Evolutionary conservation across 208 protist species (phyloP), one percentile per base, ranked within the genome.

Genomic region (Naegleria gruberi): DNA sequence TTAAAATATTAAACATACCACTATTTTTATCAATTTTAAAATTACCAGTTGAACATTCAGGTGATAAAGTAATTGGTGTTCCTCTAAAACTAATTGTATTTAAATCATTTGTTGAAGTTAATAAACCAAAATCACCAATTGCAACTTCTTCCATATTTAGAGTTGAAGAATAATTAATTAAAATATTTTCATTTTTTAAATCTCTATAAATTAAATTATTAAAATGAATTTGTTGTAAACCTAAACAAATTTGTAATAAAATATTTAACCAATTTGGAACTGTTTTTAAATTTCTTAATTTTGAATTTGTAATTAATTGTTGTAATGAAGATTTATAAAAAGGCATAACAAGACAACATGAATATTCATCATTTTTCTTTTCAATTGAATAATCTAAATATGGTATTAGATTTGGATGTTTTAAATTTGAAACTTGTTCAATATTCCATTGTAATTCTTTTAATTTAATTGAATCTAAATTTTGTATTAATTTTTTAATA

Each of bases 121-220:
- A 37, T 77, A 77, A 37, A 8, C 65, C 65, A 77, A 77, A 77
- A 77, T 77, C 65, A 37, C 30, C n/a, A 77, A 77, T 77, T 19
- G 12, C 30, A 8, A 77, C 30, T 77, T n/a, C 19, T n/a, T 19
- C 15, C 15, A 15, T 55, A 55, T 55, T 55, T 5, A 55, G 15
- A 55, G n/a, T n/a, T n/a, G n/a, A n/a, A n/a, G 46, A 19, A 15
- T 30, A 65, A 30, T 65, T 23, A 37, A 77, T 37, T 37, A 77
- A 77, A 77, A 77, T 77, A 77, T 77, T 77, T 2, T 77, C 65
- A 37, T 12, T 37, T 37, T 77, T 77, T 77, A 77, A 77, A 77
- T 77, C 65, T 77, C 65, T 77, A 77, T 37, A 77, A 77, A 77
- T 77, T n/a, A 77, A 77, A 77, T 77, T 19, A 37, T 77, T 30